Base-by-base conservation (phyloP, 345 rosid species). In the Arabis hirsuta region DNA sequence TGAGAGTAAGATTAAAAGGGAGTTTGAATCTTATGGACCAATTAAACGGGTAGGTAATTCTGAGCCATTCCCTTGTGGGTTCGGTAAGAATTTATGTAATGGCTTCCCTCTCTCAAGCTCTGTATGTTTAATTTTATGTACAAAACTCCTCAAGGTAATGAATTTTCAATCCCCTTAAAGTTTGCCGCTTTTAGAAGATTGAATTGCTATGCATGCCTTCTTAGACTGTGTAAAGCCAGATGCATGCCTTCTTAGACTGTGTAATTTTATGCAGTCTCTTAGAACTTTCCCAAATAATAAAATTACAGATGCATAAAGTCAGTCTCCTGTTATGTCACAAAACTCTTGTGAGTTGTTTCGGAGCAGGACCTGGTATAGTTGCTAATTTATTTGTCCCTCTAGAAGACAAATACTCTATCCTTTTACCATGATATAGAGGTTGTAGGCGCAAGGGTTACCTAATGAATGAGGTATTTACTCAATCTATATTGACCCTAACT, bases 21-120 rank as follows among this genome's bases (percentile, higher is more conserved):
- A 93, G 88, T 87, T 93, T 85, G 98, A 94, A 76, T 86, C 98
- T 41, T 90, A 89, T 83, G 98, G 98, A 72, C 95, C 97, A 67
- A 85, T 90, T 71, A 93, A 90, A 80, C 89, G 88, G 97, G 96
- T 93, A 90, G 87, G 98, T 90, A 82, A 77, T 79, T 82, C 79
- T 82, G 79, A 78, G 83, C 66, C 66, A 82, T 74, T 79, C 83
- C 81, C 77, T 55, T 69, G 76, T 69, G 55, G 89, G 90, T 82
- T 90, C 79, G 98, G 97, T 93, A 93, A 93, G 98, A 85, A 67
- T 69, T 74, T 84, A 63, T 83, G 67, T 59, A 4, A 44, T 78
- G 20, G 69, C 71, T 79, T 76, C 66, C 48, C 48, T 48, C 73
- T 47, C 74, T 16, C 64, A 4, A 44, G 39, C 51, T 56, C 44